Conservation (phyloP, 192 early-diverging fungal species). For the Rhizophagus clarus region DNA sequence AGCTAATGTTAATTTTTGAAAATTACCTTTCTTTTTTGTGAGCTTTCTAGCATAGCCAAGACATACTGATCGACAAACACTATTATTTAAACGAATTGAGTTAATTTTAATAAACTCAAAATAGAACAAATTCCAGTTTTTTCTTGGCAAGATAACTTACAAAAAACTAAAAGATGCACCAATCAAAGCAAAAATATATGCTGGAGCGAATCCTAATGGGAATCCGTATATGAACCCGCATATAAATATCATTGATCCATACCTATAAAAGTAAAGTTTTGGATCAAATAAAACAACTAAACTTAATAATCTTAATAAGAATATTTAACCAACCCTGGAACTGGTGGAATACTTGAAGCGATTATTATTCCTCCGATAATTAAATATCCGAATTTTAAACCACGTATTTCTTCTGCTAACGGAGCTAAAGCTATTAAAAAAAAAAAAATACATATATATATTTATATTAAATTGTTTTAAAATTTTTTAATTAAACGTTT, state of each 20-base stretch:
- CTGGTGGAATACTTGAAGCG: conserved; percentile 11
- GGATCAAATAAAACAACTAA: not conserved
- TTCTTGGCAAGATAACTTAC: not conserved
- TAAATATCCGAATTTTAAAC: conserved; percentile 4
- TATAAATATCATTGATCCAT: conserved; percentile 16
- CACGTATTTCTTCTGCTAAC: not conserved
- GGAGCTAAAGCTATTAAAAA: conserved; percentile 11
- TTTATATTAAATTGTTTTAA: no score
- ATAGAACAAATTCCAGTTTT: not conserved
- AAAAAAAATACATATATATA: no score
- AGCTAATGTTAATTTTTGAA: not conserved
- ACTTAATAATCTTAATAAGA: not conserved
- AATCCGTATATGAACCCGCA: conserved; percentile 35
- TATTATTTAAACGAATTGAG: not conserved
- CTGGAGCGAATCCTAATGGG: conserved; percentile 35
- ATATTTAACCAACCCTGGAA: conserved; percentile 1
- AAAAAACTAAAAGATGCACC: not conserved
- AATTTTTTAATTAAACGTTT: no score
- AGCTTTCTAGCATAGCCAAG: not conserved
- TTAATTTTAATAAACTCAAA: not conserved
- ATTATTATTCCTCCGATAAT: not conserved
- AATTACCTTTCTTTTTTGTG: not conserved
- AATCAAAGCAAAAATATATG: conserved; percentile 14
- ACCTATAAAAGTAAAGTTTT: conserved; percentile 9
- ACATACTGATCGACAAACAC: conserved; percentile 1